Evolutionary conservation across 2,329 filamentous ascomycete species (phyloP).

Genomic region (Rutstroemia sp.): DNA sequence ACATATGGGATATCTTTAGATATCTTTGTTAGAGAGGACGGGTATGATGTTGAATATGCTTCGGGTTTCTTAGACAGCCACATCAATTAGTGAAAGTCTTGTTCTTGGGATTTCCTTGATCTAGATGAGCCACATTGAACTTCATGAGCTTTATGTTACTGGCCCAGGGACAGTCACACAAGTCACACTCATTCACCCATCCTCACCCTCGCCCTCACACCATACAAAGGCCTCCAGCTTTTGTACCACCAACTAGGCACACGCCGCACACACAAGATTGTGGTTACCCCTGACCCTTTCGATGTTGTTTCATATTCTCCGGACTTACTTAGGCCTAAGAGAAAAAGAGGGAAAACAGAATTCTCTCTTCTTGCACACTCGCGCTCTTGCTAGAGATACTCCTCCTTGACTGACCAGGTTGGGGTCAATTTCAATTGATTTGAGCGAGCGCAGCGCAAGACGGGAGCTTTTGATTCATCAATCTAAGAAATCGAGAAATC

Average conservation of each 20-base stretch:
- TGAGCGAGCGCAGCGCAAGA: no score
- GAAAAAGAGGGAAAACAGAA: no score
- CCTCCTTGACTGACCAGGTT: background rate
- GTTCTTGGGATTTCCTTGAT: background rate
- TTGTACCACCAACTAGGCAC: background rate
- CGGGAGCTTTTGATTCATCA: constrained; percentile 2
- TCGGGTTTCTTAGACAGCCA: no score
- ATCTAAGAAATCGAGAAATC: background rate
- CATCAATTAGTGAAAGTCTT: background rate
- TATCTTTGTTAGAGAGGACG: background rate
- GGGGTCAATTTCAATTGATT: background rate
- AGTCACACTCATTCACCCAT: no score
- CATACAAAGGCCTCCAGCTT: no score
- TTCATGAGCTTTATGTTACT: background rate
- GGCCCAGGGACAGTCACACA: no score
- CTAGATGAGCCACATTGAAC: background rate
- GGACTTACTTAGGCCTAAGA: no score
- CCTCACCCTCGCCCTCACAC: no score
- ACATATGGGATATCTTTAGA: background rate
- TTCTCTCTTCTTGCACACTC: no score
- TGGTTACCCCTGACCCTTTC: background rate
- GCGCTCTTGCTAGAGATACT: background rate
- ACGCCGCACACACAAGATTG: background rate
- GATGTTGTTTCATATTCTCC: no score
- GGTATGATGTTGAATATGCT: background rate